phyloP scores from a whole-genome alignment of 2,329 filamentous ascomycete genomes.

The Huntiella bhutanensis region DNA sequence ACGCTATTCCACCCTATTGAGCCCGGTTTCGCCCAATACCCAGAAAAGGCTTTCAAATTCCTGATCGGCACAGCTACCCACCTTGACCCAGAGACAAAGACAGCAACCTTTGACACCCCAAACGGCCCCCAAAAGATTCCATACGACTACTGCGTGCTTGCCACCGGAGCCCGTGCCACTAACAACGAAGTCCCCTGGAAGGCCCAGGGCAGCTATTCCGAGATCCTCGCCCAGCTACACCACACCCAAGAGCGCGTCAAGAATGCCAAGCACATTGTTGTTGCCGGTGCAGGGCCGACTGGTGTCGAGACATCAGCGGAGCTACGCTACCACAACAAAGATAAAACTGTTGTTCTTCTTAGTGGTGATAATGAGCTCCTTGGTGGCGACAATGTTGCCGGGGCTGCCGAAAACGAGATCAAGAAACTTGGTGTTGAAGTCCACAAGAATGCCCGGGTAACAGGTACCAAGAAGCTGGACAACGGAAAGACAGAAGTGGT shows the following conservation, averaged over 20 bases:
- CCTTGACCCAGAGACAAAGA: constrained; percentile 22
- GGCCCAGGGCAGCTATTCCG: constrained; percentile 26
- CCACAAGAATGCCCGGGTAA: constrained; percentile 23
- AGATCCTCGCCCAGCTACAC: constrained; percentile 23
- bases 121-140: constrained; percentile 18
- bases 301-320: constrained; percentile 37
- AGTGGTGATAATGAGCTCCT: constrained; percentile 24
- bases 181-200: constrained; percentile 32
- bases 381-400: constrained; percentile 24
- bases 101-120: constrained; percentile 18
- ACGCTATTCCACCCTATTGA: constrained; percentile 31
- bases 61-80: constrained; percentile 29
- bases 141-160: constrained; percentile 40
- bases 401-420: constrained; percentile 29
- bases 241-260: constrained; percentile 23
- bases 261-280: constrained; percentile 30
- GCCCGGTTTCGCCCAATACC: constrained; percentile 30
- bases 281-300: constrained; percentile 37
- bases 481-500: constrained; percentile 30
- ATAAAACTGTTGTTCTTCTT: constrained; percentile 31
- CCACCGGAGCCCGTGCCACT: constrained; percentile 31
- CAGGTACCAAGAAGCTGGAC: constrained; percentile 17
- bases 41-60: constrained; percentile 29
- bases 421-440: constrained; percentile 33
- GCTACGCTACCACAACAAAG: constrained; percentile 31